Base-by-base conservation (phyloP, 306 rosid species). In the Sesbania bispinosa region DNA sequence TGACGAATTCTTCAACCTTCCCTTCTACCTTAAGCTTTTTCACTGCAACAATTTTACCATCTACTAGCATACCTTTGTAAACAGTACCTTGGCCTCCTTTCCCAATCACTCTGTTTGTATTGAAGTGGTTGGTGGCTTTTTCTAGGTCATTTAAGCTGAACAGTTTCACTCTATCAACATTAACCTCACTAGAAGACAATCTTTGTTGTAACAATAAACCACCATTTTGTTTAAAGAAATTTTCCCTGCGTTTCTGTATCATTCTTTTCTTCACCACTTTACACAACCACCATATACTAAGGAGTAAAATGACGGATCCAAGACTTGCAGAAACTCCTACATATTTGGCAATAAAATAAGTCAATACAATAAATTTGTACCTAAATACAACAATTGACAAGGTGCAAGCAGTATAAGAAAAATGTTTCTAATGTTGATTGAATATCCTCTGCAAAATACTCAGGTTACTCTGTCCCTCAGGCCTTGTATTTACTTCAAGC, bases 51-150 rank as follows among this genome's bases (percentile, higher is more conserved):
- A 81, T 80, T 14, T 13, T 59, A 5, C 77, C 84, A 63, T 80
- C 74, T 27, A 35, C 51, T 3, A 75, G 19, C 84, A 75, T 80
- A 38, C 80, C 84, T 18, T 82, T 78, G 67, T 73, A 82, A 6
- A 82, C 81, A 0, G 79, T 83, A 10, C 87, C 87, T 33, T 83
- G 87, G 0, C 80, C 87, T 8, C 81, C 87, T 2, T 67, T 79
- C 7, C 87, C 87, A 15, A 83, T 76, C 2, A 83, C 15, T 60
- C 84, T 65, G 1, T 60, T 75, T 5, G 10, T 15, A 15, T 76
- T 79, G 13, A 83, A 83, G 10, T 42, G 30, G 5, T 79, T 68
- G 0, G 87, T 80, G 14, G 87, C 82, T 6, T 61, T 80, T 21
- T 83, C 73, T 2, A 83, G 35, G 1, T 83, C 85, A 5, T 39